Evolutionary conservation across 768 basidiomycete species (phyloP), one percentile per base, ranked within the genome.

Genomic region (Russula compacta): DNA sequence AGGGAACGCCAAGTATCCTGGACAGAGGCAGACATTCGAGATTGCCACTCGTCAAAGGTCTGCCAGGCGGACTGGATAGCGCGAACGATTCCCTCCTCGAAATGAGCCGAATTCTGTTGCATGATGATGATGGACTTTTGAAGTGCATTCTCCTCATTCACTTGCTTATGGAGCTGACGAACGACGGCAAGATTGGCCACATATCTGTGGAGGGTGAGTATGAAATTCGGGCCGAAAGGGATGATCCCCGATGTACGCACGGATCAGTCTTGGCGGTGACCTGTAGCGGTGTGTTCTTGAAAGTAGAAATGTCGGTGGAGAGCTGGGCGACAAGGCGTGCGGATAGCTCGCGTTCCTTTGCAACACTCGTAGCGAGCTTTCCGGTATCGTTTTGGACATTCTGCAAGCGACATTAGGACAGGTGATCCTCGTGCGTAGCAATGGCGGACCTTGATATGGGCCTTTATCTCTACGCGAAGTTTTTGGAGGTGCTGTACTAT

Each of bases 401-500:
- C 87, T 90, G 64, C n/a, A 56, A 43, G 33, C 2, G 58, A 15
- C 35, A 33, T 52, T 50, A 44, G 10, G n/a, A 35, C 17, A 56
- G 49, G 12, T 14, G 47, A n/a, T 33, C 44, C n/a, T 19, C 33
- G 42, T 32, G 12, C 17, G 42, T 21, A 33, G 39, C 5, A 19
- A 14, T 32, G 11, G 68, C 74, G 2, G 46, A 89, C 92, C 83
- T 91, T 94, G 72, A 99, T 89, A 73, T 99, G 97, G 2, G 95
- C 95, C 75, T 98, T 98, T 73, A 99, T 93, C 73, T 99, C 97
- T 2, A 84, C 78, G 35, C 87, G 77, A n/a, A 98, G 81, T 73
- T 98, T 98, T 74, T 97, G 89, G 9, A 99, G 81, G 71, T 98
- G 97, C 72, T 98, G 94, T 2, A 99, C 95, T 69, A 98, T 98